Evolutionary conservation across 768 basidiomycete genomes (phyloP).

Genomic region (Boletellus sp.): DNA sequence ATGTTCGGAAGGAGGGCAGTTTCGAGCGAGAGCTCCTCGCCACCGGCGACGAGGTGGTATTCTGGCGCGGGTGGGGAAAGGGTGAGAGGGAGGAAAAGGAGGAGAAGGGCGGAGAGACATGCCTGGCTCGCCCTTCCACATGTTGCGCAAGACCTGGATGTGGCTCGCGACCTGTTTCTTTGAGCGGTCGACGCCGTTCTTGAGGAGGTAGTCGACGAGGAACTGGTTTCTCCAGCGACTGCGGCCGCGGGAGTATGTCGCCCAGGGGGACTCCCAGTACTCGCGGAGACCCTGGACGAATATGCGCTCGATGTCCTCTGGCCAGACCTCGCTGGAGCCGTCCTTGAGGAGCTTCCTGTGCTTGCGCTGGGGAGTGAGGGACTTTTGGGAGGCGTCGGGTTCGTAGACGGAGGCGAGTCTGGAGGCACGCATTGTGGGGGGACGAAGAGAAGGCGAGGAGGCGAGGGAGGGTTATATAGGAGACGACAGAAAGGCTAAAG

Average conservation of each 20-base stretch:
- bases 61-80: conserved; percentile 46
- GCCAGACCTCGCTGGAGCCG: conserved; percentile 77
- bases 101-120: conserved; percentile 10
- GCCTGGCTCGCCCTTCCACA: conserved; percentile 87
- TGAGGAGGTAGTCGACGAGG: conserved; percentile 75
- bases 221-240: conserved; percentile 83
- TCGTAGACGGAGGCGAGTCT: conserved; percentile 22
- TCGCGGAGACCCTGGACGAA: conserved; percentile 76
- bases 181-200: conserved; percentile 63
- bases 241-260: conserved; percentile 73
- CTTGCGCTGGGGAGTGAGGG: conserved; percentile 68
- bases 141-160: conserved; percentile 79
- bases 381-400: conserved; percentile 15
- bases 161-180: conserved; percentile 92
- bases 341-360: conserved; percentile 85
- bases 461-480: conserved; percentile 32
- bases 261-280: conserved; percentile 81
- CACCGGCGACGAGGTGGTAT: conserved; percentile 75
- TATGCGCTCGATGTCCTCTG: conserved; percentile 68
- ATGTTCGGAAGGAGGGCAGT: conserved; percentile 42
- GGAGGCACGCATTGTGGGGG: conserved; percentile 23
- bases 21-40: conserved; percentile 65
- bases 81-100: conserved; percentile 3
- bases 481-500: conserved; percentile 37
- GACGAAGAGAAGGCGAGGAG: conserved; percentile 3